Percentiles rank a stretch among this genome's conserved stretches.
Evolutionary conservation across 441 rosid species (phyloP).

Genomic region (Pelargonium myrrhifolium): DNA sequence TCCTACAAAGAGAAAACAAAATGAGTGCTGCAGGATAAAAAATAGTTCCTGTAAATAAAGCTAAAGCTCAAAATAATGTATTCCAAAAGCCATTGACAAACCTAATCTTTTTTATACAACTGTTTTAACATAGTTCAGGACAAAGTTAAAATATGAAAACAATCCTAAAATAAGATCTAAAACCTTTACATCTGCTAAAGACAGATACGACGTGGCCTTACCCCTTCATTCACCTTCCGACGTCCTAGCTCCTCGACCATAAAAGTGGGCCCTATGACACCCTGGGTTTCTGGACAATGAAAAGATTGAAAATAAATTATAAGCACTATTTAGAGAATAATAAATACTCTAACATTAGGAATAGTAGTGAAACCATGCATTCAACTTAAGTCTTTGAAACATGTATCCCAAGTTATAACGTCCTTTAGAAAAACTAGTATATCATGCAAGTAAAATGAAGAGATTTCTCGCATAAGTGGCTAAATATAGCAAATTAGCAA

Average conservation of each 20-base stretch:
- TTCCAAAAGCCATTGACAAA: conserved; percentile 3
- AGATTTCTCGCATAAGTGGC: neutral
- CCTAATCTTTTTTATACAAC: neutral
- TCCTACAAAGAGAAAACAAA: conserved; percentile 44
- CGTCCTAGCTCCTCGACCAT: conserved; percentile 88
- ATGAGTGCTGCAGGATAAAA: conserved; percentile 9
- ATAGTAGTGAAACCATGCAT: conserved; percentile 4
- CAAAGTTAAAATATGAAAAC: neutral
- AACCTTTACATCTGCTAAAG: neutral
- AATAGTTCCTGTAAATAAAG: conserved; percentile 14
- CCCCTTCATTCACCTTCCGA: conserved; percentile 58
- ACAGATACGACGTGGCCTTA: conserved; percentile 21
- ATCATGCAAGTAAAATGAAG: neutral
- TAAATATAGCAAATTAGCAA: neutral
- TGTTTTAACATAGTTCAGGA: neutral
- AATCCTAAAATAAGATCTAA: neutral
- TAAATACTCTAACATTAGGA: neutral
- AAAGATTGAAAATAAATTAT: conserved; percentile 1
- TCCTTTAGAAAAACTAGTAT: neutral
- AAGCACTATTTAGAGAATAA: neutral
- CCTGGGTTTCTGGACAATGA: conserved; percentile 57
- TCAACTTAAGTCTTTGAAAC: neutral
- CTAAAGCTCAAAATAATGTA: neutral
- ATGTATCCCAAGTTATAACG: neutral
- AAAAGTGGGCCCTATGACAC: conserved; percentile 69